A percentile compares a stretch with the other conserved stretches of the same genome.
Conservation (phyloP, 306 rosid genomes). For the Begonia fuchsioides region DNA sequence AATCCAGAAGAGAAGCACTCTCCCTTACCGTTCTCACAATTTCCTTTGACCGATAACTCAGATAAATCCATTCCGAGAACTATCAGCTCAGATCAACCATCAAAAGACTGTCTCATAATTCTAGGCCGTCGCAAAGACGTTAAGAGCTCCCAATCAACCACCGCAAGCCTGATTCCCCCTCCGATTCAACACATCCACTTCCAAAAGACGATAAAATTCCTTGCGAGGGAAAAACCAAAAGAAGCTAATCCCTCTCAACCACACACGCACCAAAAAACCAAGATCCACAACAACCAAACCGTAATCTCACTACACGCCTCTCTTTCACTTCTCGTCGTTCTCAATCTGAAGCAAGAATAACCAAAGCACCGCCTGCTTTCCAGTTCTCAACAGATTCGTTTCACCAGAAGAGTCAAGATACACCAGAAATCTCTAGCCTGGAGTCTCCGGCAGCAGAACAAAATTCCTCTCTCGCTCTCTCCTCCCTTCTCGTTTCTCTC, state of each 20-base stretch:
- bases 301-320: too few relatives aligned
- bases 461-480: slow-evolving; percentile 3
- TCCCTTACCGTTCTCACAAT: slow-evolving; percentile 31
- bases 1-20: slow-evolving; percentile 20
- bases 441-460: background rate
- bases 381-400: too few relatives aligned
- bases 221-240: too few relatives aligned
- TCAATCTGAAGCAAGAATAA: too few relatives aligned
- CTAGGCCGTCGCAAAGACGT: slow-evolving; percentile 2
- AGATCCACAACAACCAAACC: too few relatives aligned
- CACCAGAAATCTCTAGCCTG: background rate
- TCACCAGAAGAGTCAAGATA: too few relatives aligned
- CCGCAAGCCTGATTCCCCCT: too few relatives aligned
- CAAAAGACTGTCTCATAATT: background rate
- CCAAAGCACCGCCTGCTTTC: too few relatives aligned
- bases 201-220: background rate
- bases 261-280: too few relatives aligned
- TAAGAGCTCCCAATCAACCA: background rate
- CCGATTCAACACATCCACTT: background rate
- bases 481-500: slow-evolving; percentile 36
- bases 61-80: slow-evolving; percentile 37
- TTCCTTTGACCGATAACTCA: slow-evolving; percentile 47
- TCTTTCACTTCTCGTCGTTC: too few relatives aligned
- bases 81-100: slow-evolving; percentile 60
- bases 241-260: too few relatives aligned